Conservation (phyloP, 2,329 filamentous ascomycete genomes). For the Periglandula ipomoeae region DNA sequence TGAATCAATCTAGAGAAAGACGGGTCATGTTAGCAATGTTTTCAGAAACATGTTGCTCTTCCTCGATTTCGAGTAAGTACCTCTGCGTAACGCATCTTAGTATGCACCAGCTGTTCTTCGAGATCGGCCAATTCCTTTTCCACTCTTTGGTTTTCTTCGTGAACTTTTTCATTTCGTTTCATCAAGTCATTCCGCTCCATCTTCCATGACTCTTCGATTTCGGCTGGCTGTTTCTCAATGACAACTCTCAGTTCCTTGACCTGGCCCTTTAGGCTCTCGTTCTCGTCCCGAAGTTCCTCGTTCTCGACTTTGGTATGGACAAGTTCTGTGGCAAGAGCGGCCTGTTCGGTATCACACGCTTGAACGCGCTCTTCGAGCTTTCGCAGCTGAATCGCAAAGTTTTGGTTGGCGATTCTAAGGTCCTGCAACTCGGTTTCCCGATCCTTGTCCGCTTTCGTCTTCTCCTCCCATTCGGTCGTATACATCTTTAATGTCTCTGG, state of each 20-base stretch:
- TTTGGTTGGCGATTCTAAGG: conserved; percentile 57
- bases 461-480: conserved; percentile 84
- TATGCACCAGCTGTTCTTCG: conserved; percentile 83
- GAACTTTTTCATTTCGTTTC: conserved; percentile 84
- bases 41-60: not conserved
- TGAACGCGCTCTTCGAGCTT: conserved; percentile 81
- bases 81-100: conserved; percentile 93
- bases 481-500: conserved; percentile 75
- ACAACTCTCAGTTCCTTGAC: conserved; percentile 77
- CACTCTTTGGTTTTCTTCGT: conserved; percentile 81
- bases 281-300: conserved; percentile 78
- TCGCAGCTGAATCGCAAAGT: conserved; percentile 67
- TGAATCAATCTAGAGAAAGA: conserved; percentile 46
- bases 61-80: conserved; percentile 43
- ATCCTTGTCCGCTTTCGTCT: conserved; percentile 71
- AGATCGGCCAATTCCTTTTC: conserved; percentile 88
- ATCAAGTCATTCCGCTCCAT: conserved; percentile 86
- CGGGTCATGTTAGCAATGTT: not conserved
- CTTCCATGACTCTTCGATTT: conserved; percentile 75
- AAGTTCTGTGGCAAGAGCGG: conserved; percentile 81
- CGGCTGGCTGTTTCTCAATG: conserved; percentile 80
- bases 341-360: conserved; percentile 81
- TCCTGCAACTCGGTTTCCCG: conserved; percentile 72
- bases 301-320: conserved; percentile 92
- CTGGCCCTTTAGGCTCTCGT: conserved; percentile 78